Conservation (phyloP, 306 rosid genomes). For the Ammopiptanthus mongolicus region DNA sequence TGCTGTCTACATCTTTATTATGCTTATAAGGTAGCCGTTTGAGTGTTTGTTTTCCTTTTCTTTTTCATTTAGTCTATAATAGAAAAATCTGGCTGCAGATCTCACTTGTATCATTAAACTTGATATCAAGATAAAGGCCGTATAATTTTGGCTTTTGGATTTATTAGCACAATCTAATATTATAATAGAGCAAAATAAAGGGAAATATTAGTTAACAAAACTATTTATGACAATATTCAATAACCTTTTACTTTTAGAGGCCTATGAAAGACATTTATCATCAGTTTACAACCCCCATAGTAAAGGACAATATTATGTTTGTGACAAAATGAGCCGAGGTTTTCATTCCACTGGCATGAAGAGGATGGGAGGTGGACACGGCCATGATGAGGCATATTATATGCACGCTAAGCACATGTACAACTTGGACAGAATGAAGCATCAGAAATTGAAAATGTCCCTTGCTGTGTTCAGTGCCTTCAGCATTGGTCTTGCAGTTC, state of each 20-base stretch:
- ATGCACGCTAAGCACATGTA: slow-evolving; percentile 48
- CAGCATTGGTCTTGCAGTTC: slow-evolving; percentile 47
- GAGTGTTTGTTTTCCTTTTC: background rate
- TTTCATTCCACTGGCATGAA: slow-evolving; percentile 41
- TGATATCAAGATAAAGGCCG: background rate
- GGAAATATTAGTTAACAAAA: background rate
- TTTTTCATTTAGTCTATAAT: background rate
- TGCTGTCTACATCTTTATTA: background rate
- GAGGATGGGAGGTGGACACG: slow-evolving; percentile 52
- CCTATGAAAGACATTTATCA: background rate
- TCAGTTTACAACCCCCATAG: background rate
- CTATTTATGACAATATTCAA: background rate
- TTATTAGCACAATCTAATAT: too few relatives aligned
- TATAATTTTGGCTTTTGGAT: background rate
- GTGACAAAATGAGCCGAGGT: slow-evolving; percentile 36
- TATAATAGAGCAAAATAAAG: background rate
- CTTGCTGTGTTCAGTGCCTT: slow-evolving; percentile 41
- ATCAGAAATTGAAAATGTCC: slow-evolving; percentile 42
- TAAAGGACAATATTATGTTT: background rate
- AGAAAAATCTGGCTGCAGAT: background rate
- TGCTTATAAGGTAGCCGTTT: background rate
- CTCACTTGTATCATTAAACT: background rate
- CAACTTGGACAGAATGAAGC: slow-evolving; percentile 44
- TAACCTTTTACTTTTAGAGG: background rate
- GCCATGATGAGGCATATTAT: slow-evolving; percentile 38